Percentiles rank a stretch among this genome's conserved stretches.
Evolutionary conservation across 805 yeast genomes (phyloP).

Genomic region (Groenewaldozyma tartarivorans): DNA sequence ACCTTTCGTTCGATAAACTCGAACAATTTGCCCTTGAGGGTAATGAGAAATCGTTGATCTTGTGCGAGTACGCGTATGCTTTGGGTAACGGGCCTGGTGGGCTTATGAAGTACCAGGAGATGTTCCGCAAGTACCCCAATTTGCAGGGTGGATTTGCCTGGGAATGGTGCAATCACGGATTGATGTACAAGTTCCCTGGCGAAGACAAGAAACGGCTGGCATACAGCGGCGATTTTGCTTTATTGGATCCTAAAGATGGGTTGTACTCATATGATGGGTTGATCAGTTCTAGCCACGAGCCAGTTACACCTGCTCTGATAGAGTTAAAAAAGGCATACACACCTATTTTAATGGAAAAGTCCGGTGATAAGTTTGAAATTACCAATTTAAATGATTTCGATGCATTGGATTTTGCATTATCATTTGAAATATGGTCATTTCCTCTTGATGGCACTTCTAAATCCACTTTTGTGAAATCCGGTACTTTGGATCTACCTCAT

Average conservation of each 20-base stretch:
- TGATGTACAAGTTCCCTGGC: constrained; percentile 13
- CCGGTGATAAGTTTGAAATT: constrained; percentile 2
- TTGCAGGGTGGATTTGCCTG: constrained; percentile 32
- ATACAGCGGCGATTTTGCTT: constrained; percentile 33
- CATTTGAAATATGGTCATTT: background rate
- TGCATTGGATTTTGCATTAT: constrained; percentile 4
- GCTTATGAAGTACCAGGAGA: constrained; percentile 26
- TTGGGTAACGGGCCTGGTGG: constrained; percentile 34
- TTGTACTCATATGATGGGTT: constrained; percentile 30
- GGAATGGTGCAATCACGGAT: constrained; percentile 35
- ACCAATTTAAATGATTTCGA: constrained; percentile 9
- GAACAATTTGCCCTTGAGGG: constrained; percentile 8
- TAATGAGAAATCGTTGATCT: constrained; percentile 24
- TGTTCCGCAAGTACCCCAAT: constrained; percentile 23
- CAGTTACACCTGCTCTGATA: constrained; percentile 28
- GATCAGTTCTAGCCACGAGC: constrained; percentile 24
- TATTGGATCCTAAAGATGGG: constrained; percentile 26
- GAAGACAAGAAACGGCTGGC: constrained; percentile 17
- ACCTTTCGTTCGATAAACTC: constrained; percentile 15
- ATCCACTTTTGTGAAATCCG: background rate
- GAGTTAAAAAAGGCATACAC: constrained; percentile 26
- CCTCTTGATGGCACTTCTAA: background rate
- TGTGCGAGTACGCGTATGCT: constrained; percentile 32
- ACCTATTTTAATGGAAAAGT: constrained; percentile 7
- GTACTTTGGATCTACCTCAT: constrained; percentile 2